Base-by-base conservation (phyloP, 352 stramenopile genomes). In the Elongisporangium undulatum region DNA sequence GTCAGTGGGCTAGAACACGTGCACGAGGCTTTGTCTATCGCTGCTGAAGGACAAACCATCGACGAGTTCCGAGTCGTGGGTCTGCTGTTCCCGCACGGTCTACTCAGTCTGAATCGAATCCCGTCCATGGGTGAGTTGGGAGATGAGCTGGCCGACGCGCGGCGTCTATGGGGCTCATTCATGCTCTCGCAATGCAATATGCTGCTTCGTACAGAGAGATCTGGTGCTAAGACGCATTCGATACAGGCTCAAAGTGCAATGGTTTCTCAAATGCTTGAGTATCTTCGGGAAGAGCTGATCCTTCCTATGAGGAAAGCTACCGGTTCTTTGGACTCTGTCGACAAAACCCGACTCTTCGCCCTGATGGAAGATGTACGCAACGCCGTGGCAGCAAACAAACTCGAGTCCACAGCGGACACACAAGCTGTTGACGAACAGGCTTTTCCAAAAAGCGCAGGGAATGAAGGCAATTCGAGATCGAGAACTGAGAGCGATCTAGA, bases 1-100 rank as follows among this genome's bases (percentile, higher is more conserved):
- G 64, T 90, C 45, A 83, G 77, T 48, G 79, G 68, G 39, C 57
- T 90, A 0, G 79, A 90, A 48, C 69, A 75, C 16, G 21, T 82
- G 29, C 66, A 56, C 8, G 71, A 69, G n/a, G 49, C 51, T 2
- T 66, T 72, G 2, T 26, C 61, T 17, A 19, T 34, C 57, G 22
- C 51, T 65, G 39, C 52, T 77, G 12, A 19, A 48, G 38, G 39
- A 56, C 21, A 1, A 49, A 24, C 23, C n/a, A 23, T 24, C 51
- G 9, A 23, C 17, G 21, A 58, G 45, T 55, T 75, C n/a, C 39
- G 24, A 12, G 16, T 84, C 3, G 45, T 71, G 51, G 58, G 56
- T 21, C 62, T 85, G 5, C 24, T 87, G 38, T 73, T 73, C n/a
- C 75, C 79, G 0, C 51, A 38, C 15, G 68, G 73, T n/a, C 56